Evolutionary conservation across 208 protist species (phyloP).

Genomic region (Phytomonas sp.): DNA sequence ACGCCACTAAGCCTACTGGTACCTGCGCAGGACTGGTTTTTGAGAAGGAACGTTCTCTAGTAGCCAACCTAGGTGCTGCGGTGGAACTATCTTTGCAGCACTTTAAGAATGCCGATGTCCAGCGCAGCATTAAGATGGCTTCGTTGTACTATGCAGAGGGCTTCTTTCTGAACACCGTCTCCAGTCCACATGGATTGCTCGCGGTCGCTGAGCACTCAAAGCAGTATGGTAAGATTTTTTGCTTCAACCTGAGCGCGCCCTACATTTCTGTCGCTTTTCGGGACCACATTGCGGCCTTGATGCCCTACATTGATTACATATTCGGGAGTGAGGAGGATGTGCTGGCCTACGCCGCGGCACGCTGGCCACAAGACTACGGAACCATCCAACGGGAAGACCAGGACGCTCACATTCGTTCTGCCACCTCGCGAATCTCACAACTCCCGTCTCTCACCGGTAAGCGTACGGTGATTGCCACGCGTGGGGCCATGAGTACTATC

Average conservation of each 20-base stretch:
- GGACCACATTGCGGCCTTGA: conserved; percentile 51
- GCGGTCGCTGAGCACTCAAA: conserved; percentile 73
- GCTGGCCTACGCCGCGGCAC: conserved; percentile 45
- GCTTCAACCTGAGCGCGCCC: conserved; percentile 92
- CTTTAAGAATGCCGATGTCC: conserved; percentile 39
- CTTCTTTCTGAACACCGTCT: conserved; percentile 94
- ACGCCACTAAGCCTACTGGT: conserved; percentile 78
- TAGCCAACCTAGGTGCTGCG: conserved; percentile 93
- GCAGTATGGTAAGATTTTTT: conserved; percentile 86
- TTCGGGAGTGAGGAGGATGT: conserved; percentile 95
- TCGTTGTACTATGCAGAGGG: conserved; percentile 83
- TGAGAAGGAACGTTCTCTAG: conserved; percentile 85
- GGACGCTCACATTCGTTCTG: conserved; percentile 7
- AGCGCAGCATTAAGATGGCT: conserved; percentile 44
- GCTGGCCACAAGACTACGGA: conserved; percentile 50
- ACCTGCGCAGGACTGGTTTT: conserved; percentile 94
- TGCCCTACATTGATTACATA: conserved; percentile 92
- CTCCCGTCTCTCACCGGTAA: conserved; percentile 52
- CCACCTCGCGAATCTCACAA: conserved; percentile 36
- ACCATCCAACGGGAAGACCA: neutral
- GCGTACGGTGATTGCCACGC: conserved; percentile 84
- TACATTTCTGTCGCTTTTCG: conserved; percentile 91
- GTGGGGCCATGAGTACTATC: conserved; percentile 82
- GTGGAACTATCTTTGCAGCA: conserved; percentile 80
- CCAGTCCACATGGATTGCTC: conserved; percentile 71